These are phyloP conservation scores for Triangularia setosa DNA, from an alignment of 2,329 filamentous ascomycete genomes.

Conservation along the genomic window DNA sequence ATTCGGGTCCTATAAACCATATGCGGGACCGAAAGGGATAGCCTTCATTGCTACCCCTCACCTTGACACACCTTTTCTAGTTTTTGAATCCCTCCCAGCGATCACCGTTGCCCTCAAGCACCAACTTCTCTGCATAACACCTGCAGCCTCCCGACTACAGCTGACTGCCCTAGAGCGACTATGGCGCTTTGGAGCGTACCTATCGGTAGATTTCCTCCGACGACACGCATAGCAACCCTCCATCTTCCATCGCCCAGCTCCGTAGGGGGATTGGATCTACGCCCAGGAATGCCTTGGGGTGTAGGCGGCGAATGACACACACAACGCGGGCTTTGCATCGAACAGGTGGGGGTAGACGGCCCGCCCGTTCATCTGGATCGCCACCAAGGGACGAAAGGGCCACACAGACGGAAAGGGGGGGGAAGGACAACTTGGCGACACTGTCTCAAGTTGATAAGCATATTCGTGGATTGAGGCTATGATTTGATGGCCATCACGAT, in stretches of 20 bases:
- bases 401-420: not conserved
- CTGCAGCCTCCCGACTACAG: slow-evolving; percentile 1
- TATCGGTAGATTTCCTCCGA: not conserved
- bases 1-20: not conserved
- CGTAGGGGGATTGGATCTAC: not conserved
- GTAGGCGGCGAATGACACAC: not conserved
- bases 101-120: not conserved
- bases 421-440: not conserved
- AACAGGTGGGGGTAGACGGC: not conserved
- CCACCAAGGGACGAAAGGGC: not conserved
- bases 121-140: not conserved
- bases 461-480: not conserved
- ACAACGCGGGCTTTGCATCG: not conserved
- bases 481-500: not conserved
- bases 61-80: not conserved
- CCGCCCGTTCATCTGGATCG: not conserved
- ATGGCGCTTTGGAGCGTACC: not conserved
- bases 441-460: not conserved
- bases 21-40: slow-evolving; percentile 1
- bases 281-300: not conserved
- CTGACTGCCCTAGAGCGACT: not conserved
- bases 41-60: not conserved
- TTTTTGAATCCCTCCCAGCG: not conserved
- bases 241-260: not conserved
- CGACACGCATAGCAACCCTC: not conserved